Conservation (phyloP, 768 basidiomycete species). For the Hemileccinum rubropunctum region DNA sequence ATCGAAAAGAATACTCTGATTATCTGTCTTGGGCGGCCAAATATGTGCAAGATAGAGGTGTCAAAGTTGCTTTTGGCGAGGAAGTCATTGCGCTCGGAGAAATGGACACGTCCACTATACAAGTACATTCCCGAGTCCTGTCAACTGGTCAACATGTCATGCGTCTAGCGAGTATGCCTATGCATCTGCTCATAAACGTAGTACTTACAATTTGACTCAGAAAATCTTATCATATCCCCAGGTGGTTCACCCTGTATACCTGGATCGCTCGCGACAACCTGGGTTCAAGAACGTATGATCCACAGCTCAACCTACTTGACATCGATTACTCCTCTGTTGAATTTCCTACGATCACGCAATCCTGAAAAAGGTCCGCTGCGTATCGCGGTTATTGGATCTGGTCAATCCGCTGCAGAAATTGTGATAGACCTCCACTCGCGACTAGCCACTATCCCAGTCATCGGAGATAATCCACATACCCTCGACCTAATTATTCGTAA, state of each 20-base stretch:
- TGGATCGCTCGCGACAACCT: slow-evolving; percentile 29
- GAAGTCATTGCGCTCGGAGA: slow-evolving; percentile 42
- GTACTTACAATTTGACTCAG: slow-evolving; percentile 21
- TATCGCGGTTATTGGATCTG: slow-evolving; percentile 46
- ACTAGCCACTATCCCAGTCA: slow-evolving; percentile 31
- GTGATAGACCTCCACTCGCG: slow-evolving; percentile 43
- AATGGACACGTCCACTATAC: slow-evolving; percentile 33
- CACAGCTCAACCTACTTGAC: slow-evolving; percentile 45
- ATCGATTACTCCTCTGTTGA: slow-evolving; percentile 37
- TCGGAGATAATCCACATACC: slow-evolving; percentile 30
- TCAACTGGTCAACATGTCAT: slow-evolving; percentile 33
- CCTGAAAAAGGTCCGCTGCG: slow-evolving; percentile 30
- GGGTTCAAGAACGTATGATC: slow-evolving; percentile 35
- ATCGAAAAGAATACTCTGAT: slow-evolving; percentile 52
- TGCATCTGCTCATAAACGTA: neutral
- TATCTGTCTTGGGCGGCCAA: slow-evolving; percentile 52
- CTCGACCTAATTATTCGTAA: slow-evolving; percentile 52
- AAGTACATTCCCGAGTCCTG: slow-evolving; percentile 37
- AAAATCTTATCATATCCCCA: slow-evolving; percentile 50
- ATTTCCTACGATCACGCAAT: slow-evolving; percentile 19
- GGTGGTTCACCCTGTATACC: slow-evolving; percentile 49
- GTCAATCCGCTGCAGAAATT: slow-evolving; percentile 49
- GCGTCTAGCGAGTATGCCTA: slow-evolving; percentile 39
- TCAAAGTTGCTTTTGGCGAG: slow-evolving; percentile 44
- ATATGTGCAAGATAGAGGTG: slow-evolving; percentile 41